Conservation (phyloP, 108 stramenopile species). For the Skeletonema costatum region DNA sequence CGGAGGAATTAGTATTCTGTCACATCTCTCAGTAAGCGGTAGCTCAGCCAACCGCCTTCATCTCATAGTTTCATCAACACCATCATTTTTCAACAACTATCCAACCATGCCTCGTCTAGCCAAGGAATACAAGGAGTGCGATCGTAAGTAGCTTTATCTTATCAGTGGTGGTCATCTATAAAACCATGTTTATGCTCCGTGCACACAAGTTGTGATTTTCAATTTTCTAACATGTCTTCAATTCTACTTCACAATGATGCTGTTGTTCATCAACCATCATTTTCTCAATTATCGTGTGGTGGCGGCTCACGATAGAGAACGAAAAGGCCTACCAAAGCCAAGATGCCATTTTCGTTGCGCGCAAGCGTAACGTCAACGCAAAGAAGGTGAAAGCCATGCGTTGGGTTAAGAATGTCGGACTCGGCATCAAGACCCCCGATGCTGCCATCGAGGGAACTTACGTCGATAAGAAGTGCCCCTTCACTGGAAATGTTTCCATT, state of each 20-base stretch:
- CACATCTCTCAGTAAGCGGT: not conserved
- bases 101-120: constrained; percentile 68
- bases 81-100: not conserved
- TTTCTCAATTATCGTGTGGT: constrained; percentile 50
- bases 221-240: not conserved
- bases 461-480: constrained; percentile 99
- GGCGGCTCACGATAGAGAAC: constrained; percentile 73
- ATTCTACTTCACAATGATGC: not conserved
- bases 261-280: not conserved
- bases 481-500: constrained; percentile 98
- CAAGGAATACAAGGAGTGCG: constrained; percentile 87
- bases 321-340: constrained; percentile 99
- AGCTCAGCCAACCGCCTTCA: not conserved
- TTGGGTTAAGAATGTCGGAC: constrained; percentile 94
- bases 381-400: constrained; percentile 93
- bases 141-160: constrained; percentile 53
- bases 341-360: constrained; percentile 98
- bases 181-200: not conserved
- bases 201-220: not conserved
- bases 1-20: not conserved
- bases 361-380: constrained; percentile 86
- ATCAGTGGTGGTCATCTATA: not conserved
- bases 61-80: not conserved
- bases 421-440: constrained; percentile 99
- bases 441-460: constrained; percentile 95